Evolutionary conservation across 495 filamentous ascomycete species (phyloP), one percentile per base, ranked within the genome.

Genomic region (Durotheca rogersii): DNA sequence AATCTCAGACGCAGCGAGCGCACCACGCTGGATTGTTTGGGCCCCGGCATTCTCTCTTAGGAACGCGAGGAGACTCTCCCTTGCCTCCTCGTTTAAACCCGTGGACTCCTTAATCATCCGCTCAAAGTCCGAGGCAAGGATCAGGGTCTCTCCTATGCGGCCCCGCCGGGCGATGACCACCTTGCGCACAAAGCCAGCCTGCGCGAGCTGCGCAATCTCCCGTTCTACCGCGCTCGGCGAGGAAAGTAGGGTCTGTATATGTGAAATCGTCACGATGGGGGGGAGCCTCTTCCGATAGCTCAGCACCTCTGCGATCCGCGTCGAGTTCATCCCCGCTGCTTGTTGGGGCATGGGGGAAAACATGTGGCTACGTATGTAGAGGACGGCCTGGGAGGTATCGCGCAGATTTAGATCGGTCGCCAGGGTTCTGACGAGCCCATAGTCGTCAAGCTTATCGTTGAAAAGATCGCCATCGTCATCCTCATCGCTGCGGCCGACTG

Each of bases 221-320:
- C 85, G 74, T 67, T 94, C 90, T 2, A 82, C 82, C 34, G 73
- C 73, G 3, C 89, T 90, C 1, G 86, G 81, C 6, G 81, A 81
- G 42, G 75, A 69, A 12, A 84, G 68, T 6, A 90, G 56, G 0
- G 83, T 81, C 64, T 88, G 84, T 3, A 93, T 62, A 69, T 94
- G 88, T 17, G 84, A 76, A 4, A 86, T 72, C 0, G 82, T 87
- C 12, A 84, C 84, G 15, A 88, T 73, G 0, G 83, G 83, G 21
- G 89, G 89, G 21, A 94, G 63, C 9, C 71, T 74, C 17, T 68
- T 70, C 15, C 87, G 79, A 58, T 82, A 80, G 51, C 86, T 86
- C 36, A 92, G 73, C 1, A 87, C 74, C 56, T 89, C 79, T 7
- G 86, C 78, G 18, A 88, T 85, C 10, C 83, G 79, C 1, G 76